Evolutionary conservation across 768 basidiomycete species (phyloP).

Genomic region (Russula earlei): DNA sequence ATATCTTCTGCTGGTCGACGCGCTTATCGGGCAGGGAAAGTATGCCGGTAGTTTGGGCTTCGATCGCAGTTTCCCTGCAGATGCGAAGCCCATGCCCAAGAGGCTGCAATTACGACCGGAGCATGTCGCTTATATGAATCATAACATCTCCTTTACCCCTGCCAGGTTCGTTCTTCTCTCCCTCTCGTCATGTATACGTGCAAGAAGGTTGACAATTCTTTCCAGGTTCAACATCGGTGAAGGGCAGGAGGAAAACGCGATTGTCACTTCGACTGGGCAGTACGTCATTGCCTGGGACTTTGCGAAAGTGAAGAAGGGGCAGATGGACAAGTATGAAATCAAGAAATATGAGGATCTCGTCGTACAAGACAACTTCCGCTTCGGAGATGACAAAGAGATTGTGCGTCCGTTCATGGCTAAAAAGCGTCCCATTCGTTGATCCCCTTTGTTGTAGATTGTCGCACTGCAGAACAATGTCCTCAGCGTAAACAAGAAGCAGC

Average conservation of each 20-base stretch:
- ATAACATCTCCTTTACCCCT: slow-evolving; percentile 79
- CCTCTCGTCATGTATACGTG: not conserved
- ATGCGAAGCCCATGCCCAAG: slow-evolving; percentile 84
- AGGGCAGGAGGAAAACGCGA: slow-evolving; percentile 85
- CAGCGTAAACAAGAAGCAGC: slow-evolving; percentile 86
- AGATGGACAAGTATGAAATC: slow-evolving; percentile 88
- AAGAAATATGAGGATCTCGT: slow-evolving; percentile 93
- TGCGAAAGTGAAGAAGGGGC: slow-evolving; percentile 86
- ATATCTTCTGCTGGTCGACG: slow-evolving; percentile 90
- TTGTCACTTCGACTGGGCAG: slow-evolving; percentile 87
- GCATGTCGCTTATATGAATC: slow-evolving; percentile 91
- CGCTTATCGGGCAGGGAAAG: slow-evolving; percentile 83
- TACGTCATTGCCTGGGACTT: slow-evolving; percentile 98
- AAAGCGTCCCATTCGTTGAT: slow-evolving; percentile 3
- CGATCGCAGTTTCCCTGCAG: slow-evolving; percentile 91
- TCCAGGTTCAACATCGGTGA: slow-evolving; percentile 86
- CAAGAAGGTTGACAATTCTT: not conserved
- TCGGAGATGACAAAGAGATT: slow-evolving; percentile 94
- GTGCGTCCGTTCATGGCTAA: slow-evolving; percentile 37
- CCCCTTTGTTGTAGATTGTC: slow-evolving; percentile 57
- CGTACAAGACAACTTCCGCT: slow-evolving; percentile 96
- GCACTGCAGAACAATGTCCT: slow-evolving; percentile 91
- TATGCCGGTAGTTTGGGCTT: slow-evolving; percentile 82
- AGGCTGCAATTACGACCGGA: slow-evolving; percentile 81
- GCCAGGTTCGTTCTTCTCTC: slow-evolving; percentile 53